Evolutionary conservation across 495 filamentous ascomycete genomes (phyloP).

Genomic region (Letharia lupina): DNA sequence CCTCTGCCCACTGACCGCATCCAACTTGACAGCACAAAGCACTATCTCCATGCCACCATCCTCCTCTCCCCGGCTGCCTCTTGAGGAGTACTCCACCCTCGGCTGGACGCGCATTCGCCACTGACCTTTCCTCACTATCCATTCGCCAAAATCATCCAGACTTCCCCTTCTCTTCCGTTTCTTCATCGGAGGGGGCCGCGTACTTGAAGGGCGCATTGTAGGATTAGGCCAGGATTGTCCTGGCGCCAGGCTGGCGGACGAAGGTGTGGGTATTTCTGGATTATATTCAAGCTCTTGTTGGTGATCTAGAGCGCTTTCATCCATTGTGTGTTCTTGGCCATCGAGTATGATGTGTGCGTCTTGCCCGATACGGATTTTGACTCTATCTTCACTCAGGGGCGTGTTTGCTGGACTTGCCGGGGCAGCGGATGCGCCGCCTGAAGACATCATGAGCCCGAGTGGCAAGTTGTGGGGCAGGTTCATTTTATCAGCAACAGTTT

Average conservation of each 20-base stretch:
- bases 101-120: constrained; percentile 68
- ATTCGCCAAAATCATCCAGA: constrained; percentile 40
- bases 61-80: constrained; percentile 14
- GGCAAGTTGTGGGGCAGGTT: constrained; percentile 59
- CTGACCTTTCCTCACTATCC: constrained; percentile 70
- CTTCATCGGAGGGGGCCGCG: constrained; percentile 29
- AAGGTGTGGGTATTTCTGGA: not conserved
- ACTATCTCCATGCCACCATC: constrained; percentile 48
- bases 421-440: constrained; percentile 41
- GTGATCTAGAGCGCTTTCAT: constrained; percentile 16
- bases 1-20: constrained; percentile 60
- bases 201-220: constrained; percentile 3
- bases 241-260: constrained; percentile 1
- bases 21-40: constrained; percentile 71
- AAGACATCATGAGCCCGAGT: constrained; percentile 57
- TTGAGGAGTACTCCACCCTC: constrained; percentile 11
- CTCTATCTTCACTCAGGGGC: constrained; percentile 58
- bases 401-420: constrained; percentile 60
- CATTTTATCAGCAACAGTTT: constrained; percentile 74
- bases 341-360: constrained; percentile 70
- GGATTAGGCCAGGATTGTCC: constrained; percentile 7
- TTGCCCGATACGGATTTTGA: constrained; percentile 56
- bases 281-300: constrained; percentile 11
- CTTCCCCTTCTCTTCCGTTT: constrained; percentile 43
- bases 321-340: constrained; percentile 40